These are phyloP conservation scores for Gypsophila paniculata DNA, from an alignment of 179 eudicot genomes.

Conservation along the genomic window DNA sequence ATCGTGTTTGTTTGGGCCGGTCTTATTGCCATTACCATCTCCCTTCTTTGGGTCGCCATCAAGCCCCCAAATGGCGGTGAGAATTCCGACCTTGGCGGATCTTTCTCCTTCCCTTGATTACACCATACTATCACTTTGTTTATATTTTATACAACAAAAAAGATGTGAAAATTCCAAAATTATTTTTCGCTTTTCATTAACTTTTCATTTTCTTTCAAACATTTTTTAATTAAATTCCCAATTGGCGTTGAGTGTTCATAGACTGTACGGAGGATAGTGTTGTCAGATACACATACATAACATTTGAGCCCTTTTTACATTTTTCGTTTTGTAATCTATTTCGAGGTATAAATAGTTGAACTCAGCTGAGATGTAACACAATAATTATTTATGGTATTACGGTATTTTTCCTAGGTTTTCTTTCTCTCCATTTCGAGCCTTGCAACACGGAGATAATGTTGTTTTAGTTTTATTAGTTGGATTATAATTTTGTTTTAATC, in stretches of 20 bases:
- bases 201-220: not conserved
- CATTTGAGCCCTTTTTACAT: not conserved
- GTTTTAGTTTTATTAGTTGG: too few species aligned
- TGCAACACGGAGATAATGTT: too few species aligned
- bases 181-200: too few species aligned
- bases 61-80: slow-evolving; percentile 22
- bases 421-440: too few species aligned
- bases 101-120: slow-evolving; percentile 22
- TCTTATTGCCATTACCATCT: slow-evolving; percentile 14
- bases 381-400: not conserved
- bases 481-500: too few species aligned
- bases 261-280: not conserved
- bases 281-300: too few species aligned
- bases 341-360: slow-evolving; percentile 4
- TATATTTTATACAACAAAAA: not conserved
- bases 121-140: not conserved
- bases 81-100: slow-evolving; percentile 20
- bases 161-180: too few species aligned
- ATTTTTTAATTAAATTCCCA: not conserved
- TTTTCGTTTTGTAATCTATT: not conserved
- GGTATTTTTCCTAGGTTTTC: too few species aligned
- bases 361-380: slow-evolving; percentile 4
- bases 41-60: slow-evolving; percentile 16
- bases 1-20: slow-evolving; percentile 20
- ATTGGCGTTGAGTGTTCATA: slow-evolving; percentile 8